Evolutionary conservation across 192 early-diverging fungal genomes (phyloP).

Genomic region (Mycoemilia scoparia): DNA sequence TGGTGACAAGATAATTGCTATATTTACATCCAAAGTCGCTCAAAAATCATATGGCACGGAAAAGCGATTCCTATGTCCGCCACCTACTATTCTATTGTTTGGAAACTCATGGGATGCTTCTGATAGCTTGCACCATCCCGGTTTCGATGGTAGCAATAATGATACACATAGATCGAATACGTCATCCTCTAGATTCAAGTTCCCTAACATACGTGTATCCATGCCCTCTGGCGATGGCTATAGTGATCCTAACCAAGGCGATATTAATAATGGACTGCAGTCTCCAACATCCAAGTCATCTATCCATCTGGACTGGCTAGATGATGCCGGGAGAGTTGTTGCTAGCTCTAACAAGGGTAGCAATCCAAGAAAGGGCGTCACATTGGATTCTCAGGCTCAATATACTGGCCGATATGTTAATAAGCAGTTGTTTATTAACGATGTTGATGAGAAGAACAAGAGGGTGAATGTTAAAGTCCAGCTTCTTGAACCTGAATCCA

Average conservation of each 20-base stretch:
- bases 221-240: constrained; percentile 16
- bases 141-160: constrained; percentile 5
- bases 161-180: constrained; percentile 3
- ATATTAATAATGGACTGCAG: constrained; percentile 1
- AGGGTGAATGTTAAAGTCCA: constrained; percentile 54
- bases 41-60: constrained; percentile 91
- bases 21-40: constrained; percentile 70
- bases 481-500: constrained; percentile 40
- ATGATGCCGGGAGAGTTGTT: constrained; percentile 23
- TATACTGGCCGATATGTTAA: constrained; percentile 62
- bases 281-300: constrained; percentile 12
- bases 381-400: too few species aligned
- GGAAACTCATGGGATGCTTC: constrained; percentile 63
- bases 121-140: constrained; percentile 32
- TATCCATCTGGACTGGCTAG: constrained; percentile 29
- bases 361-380: constrained; percentile 23
- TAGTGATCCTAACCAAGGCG: constrained; percentile 2
- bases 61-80: constrained; percentile 77
- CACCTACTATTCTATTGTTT: constrained; percentile 59
- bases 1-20: constrained; percentile 39
- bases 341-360: constrained; percentile 15
- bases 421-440: constrained; percentile 71
- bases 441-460: constrained; percentile 69
- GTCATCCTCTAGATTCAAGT: constrained; percentile 6
- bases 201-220: constrained; percentile 23